These are phyloP conservation scores for Torulaspora quercuum DNA, from an alignment of 805 yeast species.

Conservation along the genomic window DNA sequence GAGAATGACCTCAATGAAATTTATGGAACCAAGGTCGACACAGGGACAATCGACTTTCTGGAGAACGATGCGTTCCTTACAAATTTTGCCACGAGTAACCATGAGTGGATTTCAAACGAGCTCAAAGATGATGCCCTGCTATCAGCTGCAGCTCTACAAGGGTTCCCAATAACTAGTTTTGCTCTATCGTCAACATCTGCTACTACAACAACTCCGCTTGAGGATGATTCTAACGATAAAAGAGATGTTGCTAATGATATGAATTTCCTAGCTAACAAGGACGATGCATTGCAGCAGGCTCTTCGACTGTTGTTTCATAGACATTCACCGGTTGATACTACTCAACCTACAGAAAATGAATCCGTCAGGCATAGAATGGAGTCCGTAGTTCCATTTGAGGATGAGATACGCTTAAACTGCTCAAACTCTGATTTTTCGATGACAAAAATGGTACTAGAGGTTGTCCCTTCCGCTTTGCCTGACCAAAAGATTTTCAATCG, in stretches of 20 bases:
- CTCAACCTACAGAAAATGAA: constrained; percentile 1
- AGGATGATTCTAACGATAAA: constrained; percentile 5
- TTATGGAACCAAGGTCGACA: neutral
- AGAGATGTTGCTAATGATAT: too few species aligned
- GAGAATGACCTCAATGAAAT: neutral
- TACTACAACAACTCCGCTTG: constrained; percentile 4
- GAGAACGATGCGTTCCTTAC: constrained; percentile 9
- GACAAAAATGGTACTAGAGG: constrained; percentile 26
- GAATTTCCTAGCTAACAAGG: too few species aligned
- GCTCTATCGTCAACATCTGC: constrained; percentile 5
- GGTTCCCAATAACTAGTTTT: constrained; percentile 18
- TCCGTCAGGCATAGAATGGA: neutral
- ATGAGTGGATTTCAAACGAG: constrained; percentile 69
- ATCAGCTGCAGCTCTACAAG: constrained; percentile 63
- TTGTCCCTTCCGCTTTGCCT: constrained; percentile 20
- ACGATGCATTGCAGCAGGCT: constrained; percentile 9
- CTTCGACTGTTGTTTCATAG: constrained; percentile 10
- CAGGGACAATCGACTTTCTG: constrained; percentile 4
- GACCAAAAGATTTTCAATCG: constrained; percentile 18
- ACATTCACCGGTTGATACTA: neutral
- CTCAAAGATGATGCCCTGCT: constrained; percentile 66
- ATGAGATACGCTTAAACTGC: constrained; percentile 9
- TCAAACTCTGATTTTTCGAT: constrained; percentile 18
- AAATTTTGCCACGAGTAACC: constrained; percentile 36
- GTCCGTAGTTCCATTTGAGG: constrained; percentile 5